A percentile compares a stretch with the other conserved stretches of the same genome.
These are phyloP conservation scores for Musa troglodytarum DNA, from an alignment of 176 grass and related monocot genomes.

Conservation along the genomic window DNA sequence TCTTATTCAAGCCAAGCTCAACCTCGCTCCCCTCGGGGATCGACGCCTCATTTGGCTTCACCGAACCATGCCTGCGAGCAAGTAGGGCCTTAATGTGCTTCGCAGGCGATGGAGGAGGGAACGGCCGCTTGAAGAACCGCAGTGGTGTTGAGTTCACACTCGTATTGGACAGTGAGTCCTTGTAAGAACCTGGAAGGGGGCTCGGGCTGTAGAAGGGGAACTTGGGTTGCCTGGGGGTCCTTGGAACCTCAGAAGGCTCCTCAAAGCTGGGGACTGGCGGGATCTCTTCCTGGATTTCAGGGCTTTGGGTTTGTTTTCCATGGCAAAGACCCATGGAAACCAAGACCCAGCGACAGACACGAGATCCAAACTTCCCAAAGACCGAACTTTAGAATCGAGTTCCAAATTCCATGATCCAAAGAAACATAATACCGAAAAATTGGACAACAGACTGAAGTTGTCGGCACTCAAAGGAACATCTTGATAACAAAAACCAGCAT, in stretches of 20 bases:
- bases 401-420: background rate
- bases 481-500: background rate
- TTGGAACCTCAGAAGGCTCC: slow-evolving; percentile 33
- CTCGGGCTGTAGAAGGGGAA: slow-evolving; percentile 93
- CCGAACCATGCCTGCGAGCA: slow-evolving; percentile 77
- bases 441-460: background rate
- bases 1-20: slow-evolving; percentile 80
- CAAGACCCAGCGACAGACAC: background rate
- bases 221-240: slow-evolving; percentile 78
- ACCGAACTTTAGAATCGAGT: background rate
- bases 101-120: slow-evolving; percentile 87
- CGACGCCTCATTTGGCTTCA: slow-evolving; percentile 87
- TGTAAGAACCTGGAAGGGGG: slow-evolving; percentile 83
- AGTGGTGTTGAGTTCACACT: slow-evolving; percentile 70
- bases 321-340: slow-evolving; percentile 80
- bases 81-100: slow-evolving; percentile 96
- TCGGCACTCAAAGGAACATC: background rate
- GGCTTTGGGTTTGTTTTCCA: slow-evolving; percentile 62
- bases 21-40: slow-evolving; percentile 88
- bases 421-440: no score
- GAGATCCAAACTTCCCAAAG: slow-evolving; percentile 6
- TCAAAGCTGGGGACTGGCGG: slow-evolving; percentile 28
- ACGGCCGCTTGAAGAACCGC: slow-evolving; percentile 78
- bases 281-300: slow-evolving; percentile 34
- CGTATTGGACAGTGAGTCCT: slow-evolving; percentile 85